Base-by-base conservation (phyloP, 257 asterid species). In the Solanum etuberosum region DNA sequence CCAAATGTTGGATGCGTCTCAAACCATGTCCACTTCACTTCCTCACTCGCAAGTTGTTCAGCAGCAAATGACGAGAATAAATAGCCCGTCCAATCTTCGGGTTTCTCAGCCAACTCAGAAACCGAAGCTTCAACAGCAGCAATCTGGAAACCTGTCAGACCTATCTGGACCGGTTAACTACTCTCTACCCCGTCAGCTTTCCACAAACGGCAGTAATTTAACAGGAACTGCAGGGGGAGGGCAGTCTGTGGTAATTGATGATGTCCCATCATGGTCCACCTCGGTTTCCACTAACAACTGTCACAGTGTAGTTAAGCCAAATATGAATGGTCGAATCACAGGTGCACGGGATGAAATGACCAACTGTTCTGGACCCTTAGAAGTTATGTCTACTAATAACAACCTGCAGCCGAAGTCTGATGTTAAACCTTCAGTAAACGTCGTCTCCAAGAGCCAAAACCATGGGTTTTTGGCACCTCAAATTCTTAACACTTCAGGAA, bases 251-350 rank as follows among this genome's bases (percentile, higher is more conserved):
- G 92, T 96, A 72, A 94, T 96, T 20, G 98, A 96, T 71, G 99
- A 95, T 25, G 88, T 93, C 54, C 99, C 98, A 1, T 96, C 99
- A 35, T 95, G 98, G 91, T 95, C 98, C 37, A 94, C 98, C 87
- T 96, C 99, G 16, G 98, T 98, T 27, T 97, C 99, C 57, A 91
- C 98, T 77, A 95, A 94, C 87, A 93, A 95, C 90, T 94, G 96
- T 90, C 91, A 92, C 1, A 93, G 92, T 88, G 91, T 86, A 25
- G 91, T 90, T 76, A 97, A 91, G 89, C 88, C 91, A 42, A 88
- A 91, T 59, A 88, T 90, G 93, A 93, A 90, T 78, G 88, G 93
- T 71, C 85, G 93, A 91, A 90, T 82, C 31, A 72, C 88, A 40
- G 87, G 85, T 29, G 68, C 59, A 29, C 93, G 92, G 67, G 94